Evolutionary conservation across 2,329 filamentous ascomycete species (phyloP), one percentile per base, ranked within the genome.

Genomic region (Pseudohalonectria lignicola): DNA sequence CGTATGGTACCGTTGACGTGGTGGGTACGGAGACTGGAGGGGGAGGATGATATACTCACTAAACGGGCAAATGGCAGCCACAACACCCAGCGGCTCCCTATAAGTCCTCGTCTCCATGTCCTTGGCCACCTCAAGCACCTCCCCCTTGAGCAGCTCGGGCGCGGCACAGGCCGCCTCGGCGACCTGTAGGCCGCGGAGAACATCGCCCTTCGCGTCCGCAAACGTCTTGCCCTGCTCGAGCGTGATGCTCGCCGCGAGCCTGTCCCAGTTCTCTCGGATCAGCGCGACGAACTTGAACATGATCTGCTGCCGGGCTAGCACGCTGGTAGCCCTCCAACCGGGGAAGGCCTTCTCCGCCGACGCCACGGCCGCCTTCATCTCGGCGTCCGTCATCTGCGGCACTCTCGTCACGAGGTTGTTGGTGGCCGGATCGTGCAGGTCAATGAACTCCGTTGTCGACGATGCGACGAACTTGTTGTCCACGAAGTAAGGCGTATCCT

Each of bases 211-310:
- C 26, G 85, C 84, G 58, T 92, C 85, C 38, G 80, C 81, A 58
- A 90, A 81, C 1, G 85, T 92, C 74, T 92, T 92, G 58, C 85
- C 85, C 67, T 92, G 85, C 66, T 92, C 85, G 40, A 90, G 69
- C 6, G 83, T 88, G 58, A 92, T 92, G 63, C 81, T 86, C 11
- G 85, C 84, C 13, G 85, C 85, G 47, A 92, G 64, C 15, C 85
- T 72, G 57, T 92, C 85, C 83, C 83, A 88, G 64, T 92, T 82
- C 63, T 88, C 80, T 37, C 82, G 70, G 56, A 92, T 86, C 53
- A 92, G 66, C 23, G 72, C 71, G 25, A 86, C 82, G 52, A 86
- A 87, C 60, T 82, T 82, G 71, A 92, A 90, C 82, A 90, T 86
- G 63, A 90, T 80, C 63, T 85, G 77, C 68, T 92, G 85, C 45